A percentile compares a stretch with the other conserved stretches of the same genome.
Conservation (phyloP, 371 early-diverging fungal genomes). For the Capillidium heterosporum region DNA sequence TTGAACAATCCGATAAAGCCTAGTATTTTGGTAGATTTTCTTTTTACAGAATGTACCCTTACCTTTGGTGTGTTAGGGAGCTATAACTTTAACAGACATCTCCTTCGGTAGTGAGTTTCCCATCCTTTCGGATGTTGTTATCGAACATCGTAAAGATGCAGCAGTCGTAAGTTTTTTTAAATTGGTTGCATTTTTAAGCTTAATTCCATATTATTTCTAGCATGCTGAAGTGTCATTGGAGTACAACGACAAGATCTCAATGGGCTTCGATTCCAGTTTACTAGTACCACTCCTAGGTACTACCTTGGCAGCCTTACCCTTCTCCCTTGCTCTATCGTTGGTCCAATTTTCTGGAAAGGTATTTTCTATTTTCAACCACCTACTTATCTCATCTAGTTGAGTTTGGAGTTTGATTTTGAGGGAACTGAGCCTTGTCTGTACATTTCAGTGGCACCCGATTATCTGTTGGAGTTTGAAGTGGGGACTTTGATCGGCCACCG, state of each 20-base stretch:
- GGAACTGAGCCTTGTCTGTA: conserved; percentile 28
- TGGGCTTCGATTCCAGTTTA: conserved; percentile 64
- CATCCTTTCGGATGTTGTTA: conserved; percentile 46
- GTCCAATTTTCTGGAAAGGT: conserved; percentile 77
- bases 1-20: conserved; percentile 67
- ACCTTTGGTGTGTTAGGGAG: conserved; percentile 27
- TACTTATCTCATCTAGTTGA: too few species aligned
- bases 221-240: conserved; percentile 63
- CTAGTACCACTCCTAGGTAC: conserved; percentile 81
- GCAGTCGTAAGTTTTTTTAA: background rate
- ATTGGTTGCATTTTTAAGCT: background rate
- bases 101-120: conserved; percentile 81
- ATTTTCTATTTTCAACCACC: too few species aligned
- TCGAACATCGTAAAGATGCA: conserved; percentile 32
- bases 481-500: conserved; percentile 76
- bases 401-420: conserved; percentile 8
- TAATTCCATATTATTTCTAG: conserved; percentile 11
- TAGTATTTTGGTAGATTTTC: conserved; percentile 41
- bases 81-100: conserved; percentile 70
- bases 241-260: conserved; percentile 53
- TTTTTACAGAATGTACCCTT: background rate
- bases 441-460: conserved; percentile 47
- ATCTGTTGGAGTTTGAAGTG: conserved; percentile 64
- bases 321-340: conserved; percentile 63
- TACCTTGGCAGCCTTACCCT: conserved; percentile 72